These are phyloP conservation scores for Ampelocalamus luodianensis DNA, from an alignment of 176 grass and related monocot genomes.

Conservation along the genomic window DNA sequence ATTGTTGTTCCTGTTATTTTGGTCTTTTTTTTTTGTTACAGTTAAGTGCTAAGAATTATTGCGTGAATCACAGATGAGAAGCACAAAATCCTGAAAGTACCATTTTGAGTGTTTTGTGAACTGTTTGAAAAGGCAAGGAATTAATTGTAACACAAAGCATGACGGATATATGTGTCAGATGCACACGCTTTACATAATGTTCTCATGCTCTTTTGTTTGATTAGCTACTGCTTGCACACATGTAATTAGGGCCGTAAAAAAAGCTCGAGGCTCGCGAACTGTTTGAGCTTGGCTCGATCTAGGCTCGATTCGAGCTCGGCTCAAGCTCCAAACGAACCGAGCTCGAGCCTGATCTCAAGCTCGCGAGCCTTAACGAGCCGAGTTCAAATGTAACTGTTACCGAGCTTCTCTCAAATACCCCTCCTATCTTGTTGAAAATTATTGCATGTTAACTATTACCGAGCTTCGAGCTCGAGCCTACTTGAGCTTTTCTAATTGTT, in stretches of 20 bases:
- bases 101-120: neutral
- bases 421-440: too few species aligned
- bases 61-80: neutral
- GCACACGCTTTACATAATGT: neutral
- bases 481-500: too few species aligned
- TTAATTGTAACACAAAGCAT: neutral
- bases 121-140: conserved; percentile 5
- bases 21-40: neutral
- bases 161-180: conserved; percentile 16
- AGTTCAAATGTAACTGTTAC: too few species aligned
- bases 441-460: too few species aligned
- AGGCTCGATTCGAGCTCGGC: too few species aligned
- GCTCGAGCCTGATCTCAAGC: too few species aligned
- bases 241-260: neutral
- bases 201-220: conserved; percentile 31
- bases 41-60: conserved; percentile 10
- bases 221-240: neutral
- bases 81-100: neutral
- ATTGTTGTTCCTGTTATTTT: neutral
- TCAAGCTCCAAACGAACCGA: too few species aligned
- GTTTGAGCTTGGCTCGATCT: too few species aligned
- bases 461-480: too few species aligned
- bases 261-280: too few species aligned
- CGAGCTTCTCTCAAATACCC: too few species aligned
- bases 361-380: too few species aligned